Evolutionary conservation across 176 grass and related monocot genomes (phyloP), one percentile per base, ranked within the genome.

Genomic region (Avena atlantica): DNA sequence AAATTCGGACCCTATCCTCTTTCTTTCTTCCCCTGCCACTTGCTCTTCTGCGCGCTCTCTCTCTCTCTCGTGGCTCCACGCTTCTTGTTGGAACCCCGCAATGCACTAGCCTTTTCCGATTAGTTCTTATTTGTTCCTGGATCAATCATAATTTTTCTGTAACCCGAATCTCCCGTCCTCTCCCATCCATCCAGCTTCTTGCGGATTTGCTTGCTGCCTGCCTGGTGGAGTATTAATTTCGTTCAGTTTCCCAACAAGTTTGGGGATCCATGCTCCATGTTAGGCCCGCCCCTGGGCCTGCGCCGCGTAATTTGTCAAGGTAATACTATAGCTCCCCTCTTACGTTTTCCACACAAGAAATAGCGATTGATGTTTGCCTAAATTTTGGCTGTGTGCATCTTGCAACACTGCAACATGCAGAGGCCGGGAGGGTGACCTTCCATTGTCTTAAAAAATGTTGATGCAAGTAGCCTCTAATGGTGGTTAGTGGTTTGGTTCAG

Each of bases 191-290:
- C 23, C 74, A 77, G 74, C 50, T 56, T 29, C 15, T 55, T 55
- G 74, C 25, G 2, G 70, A 74, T 73, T 73, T 73, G 23, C 25
- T 52, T 76, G 66, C 66, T 69, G 6, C 6, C 66, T 69, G 29
- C 14, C 50, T 55, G 48, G 25, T 53, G 50, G 74, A 77, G 24
- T 17, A 11, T 17, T 55, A 19, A 31, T 76, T 55, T 17, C 74
- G 49, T 51, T 20, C 50, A 25, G 40, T 55, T 76, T 76, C 25
- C 49, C 24, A 76, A 76, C 50, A 56, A 77, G 51, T 77, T 77
- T 56, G 24, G 50, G 50, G 50, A 77, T 77, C 74, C 74, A 77
- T 77, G 74, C 74, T 77, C 74, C 74, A 77, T 51, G 74, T 77
- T 19, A 77, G 74, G 74, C 74, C 50, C 50, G 50, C 74, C 25